A percentile compares a stretch with the other conserved stretches of the same genome.
Evolutionary conservation across 495 filamentous ascomycete genomes (phyloP).

Genomic region (Penicillium egyptiacum): DNA sequence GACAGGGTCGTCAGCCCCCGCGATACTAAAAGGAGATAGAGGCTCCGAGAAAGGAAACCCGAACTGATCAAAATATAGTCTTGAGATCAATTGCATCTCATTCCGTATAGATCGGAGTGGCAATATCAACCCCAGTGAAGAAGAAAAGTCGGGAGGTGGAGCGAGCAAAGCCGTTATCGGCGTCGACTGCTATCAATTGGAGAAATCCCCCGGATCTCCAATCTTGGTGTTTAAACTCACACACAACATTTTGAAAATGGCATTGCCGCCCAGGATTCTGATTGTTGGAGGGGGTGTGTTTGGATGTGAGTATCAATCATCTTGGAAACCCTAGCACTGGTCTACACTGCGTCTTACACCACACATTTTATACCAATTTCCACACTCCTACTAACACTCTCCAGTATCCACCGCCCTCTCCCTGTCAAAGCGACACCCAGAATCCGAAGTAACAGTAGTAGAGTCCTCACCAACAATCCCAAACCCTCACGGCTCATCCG

Average conservation of each 20-base stretch:
- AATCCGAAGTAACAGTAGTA: slow-evolving; percentile 62
- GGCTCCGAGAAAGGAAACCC: background rate
- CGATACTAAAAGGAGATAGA: background rate
- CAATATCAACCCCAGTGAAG: background rate
- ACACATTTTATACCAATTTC: background rate
- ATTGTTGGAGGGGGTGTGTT: slow-evolving; percentile 80
- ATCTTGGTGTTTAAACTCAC: slow-evolving; percentile 1
- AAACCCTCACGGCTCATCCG: slow-evolving; percentile 66
- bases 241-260: slow-evolving; percentile 27
- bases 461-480: slow-evolving; percentile 68
- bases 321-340: background rate
- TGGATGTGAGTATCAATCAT: slow-evolving; percentile 50
- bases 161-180: slow-evolving; percentile 10
- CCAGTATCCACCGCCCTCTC: slow-evolving; percentile 64
- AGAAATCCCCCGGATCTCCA: background rate
- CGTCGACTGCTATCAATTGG: slow-evolving; percentile 4
- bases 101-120: background rate
- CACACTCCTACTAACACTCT: slow-evolving; percentile 11
- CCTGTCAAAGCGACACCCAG: slow-evolving; percentile 57
- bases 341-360: slow-evolving; percentile 1
- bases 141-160: slow-evolving; percentile 14
- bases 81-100: background rate
- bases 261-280: slow-evolving; percentile 56
- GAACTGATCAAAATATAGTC: background rate
- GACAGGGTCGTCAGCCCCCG: background rate